Evolutionary conservation across 1,139 yeast species (phyloP).

Genomic region (Geotrichum cucujoidarum): DNA sequence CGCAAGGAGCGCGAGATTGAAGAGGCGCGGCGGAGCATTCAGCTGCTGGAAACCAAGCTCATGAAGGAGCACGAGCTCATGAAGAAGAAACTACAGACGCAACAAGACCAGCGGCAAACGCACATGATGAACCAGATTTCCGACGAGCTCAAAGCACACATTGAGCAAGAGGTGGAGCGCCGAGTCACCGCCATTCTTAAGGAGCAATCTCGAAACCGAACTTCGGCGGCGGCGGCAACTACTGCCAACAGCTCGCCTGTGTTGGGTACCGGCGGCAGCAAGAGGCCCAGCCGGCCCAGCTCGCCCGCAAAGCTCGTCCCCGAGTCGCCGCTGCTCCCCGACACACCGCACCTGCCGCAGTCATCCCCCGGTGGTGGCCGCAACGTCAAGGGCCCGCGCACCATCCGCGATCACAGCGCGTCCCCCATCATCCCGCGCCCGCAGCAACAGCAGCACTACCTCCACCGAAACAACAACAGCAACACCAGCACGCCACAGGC

Average conservation of each 20-base stretch:
- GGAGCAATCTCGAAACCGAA: constrained; percentile 1
- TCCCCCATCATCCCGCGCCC: constrained; percentile 5
- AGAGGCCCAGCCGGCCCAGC: too few species aligned
- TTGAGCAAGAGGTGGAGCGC: constrained; percentile 36
- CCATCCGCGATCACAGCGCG: constrained; percentile 5
- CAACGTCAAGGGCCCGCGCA: constrained; percentile 16
- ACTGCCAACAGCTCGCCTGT: neutral
- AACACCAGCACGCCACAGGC: too few species aligned
- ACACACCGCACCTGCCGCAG: neutral
- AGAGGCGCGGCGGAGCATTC: constrained; percentile 23
- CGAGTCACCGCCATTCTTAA: constrained; percentile 20
- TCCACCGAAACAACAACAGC: neutral
- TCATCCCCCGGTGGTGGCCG: too few species aligned
- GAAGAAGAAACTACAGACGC: constrained; percentile 22
- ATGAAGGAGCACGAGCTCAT: constrained; percentile 31
- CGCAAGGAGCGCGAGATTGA: constrained; percentile 72
- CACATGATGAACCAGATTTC: constrained; percentile 16
- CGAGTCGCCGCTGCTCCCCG: too few species aligned
- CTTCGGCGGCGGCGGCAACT: neutral
- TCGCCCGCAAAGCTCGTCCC: too few species aligned
- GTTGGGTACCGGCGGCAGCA: too few species aligned
- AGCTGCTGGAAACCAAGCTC: constrained; percentile 22
- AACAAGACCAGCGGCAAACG: constrained; percentile 5
- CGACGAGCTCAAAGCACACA: constrained; percentile 26
- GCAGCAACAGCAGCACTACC: neutral